Evolutionary conservation across 164 flowering plant genomes (phyloP).

Genomic region (grape (Vitis vinifera)): ASM3070453v1 NC_081820.1:1715501-1716000

Average conservation of each 20-base stretch:
- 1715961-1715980: too few relatives aligned
- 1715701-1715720: conserved; percentile 7
- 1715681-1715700: conserved; percentile 44
- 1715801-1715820: conserved; percentile 34
- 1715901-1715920: conserved; percentile 3
- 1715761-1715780: conserved; percentile 30
- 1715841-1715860: background rate
- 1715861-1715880: conserved; percentile 8
- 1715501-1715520: conserved; percentile 16
- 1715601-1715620: conserved; percentile 19
- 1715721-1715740: conserved; percentile 19
- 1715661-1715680: conserved; percentile 38
- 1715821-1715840: conserved; percentile 35
- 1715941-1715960: too few relatives aligned
- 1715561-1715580: conserved; percentile 33
- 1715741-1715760: conserved; percentile 25
- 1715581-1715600: conserved; percentile 12
- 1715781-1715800: conserved; percentile 44
- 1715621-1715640: conserved; percentile 1
- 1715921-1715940: background rate
- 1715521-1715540: conserved; percentile 23
- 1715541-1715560: conserved; percentile 20
- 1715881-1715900: background rate
- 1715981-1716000: too few relatives aligned
- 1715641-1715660: background rate